Evolutionary conservation across 2,329 filamentous ascomycete genomes (phyloP), one percentile per base, ranked within the genome.

Genomic region (Alternaria atra): DNA sequence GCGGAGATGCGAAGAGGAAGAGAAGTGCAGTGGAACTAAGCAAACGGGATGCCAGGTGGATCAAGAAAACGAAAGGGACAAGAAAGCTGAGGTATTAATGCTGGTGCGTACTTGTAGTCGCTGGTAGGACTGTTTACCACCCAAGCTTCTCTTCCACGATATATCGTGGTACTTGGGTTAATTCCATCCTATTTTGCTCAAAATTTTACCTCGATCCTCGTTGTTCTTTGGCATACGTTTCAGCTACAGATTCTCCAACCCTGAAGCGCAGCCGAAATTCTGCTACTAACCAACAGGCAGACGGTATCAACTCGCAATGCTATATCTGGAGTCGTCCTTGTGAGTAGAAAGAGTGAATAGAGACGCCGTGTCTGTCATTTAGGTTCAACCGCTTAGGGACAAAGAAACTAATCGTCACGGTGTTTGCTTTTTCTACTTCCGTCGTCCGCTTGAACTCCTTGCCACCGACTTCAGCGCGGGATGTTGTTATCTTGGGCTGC

Each of bases 11-110:
- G 35, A 71, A 59, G 63, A 67, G 63, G 60, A 73, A 71, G 72
- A 72, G 73, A 55, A 76, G 69, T 37, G 76, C 75, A 2, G 65
- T 78, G 6, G 68, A 77, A 58, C 48, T 78, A 35, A 43, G 60
- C 3, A 68, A 65, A 60, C 67, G 72, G 23, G 75, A 78, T 68
- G 73, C 75, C 0, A 53, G 34, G 51, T 77, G 74, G 74, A 66
- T 77, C 13, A 77, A 76, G 69, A 61, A 68, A 40, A 72, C 69
- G 3, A 27, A 35, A n/a, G 44, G 32, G 34, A 52, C 55, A 6
- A 63, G 56, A 44, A 40, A 42, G 35, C 27, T 50, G 40, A 55
- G 37, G 35, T 58, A 62, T 25, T 59, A 37, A 59, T 39, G 6
- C 6, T 27, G 15, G 40, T 37, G 29, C 23, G 9, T 52, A 29